These are phyloP conservation scores for Jamesozyma hellenica DNA, from an alignment of 805 yeast species.

Conservation along the genomic window DNA sequence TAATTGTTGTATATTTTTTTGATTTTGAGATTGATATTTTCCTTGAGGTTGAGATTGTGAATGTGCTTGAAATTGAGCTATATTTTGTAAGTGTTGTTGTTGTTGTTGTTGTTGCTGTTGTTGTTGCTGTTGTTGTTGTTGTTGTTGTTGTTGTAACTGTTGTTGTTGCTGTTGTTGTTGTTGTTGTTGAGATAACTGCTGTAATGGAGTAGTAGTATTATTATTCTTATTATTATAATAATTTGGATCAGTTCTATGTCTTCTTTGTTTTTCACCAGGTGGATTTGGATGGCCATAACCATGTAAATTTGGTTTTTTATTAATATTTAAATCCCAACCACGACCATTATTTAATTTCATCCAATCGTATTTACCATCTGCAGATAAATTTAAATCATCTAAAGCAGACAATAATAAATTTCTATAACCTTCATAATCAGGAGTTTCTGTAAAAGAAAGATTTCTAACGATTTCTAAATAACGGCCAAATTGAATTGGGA, in stretches of 20 bases:
- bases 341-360: slow-evolving; percentile 89
- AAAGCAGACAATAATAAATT: slow-evolving; percentile 69
- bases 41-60: background rate
- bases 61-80: background rate
- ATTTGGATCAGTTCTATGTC: slow-evolving; percentile 16
- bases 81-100: background rate
- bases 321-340: slow-evolving; percentile 88
- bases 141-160: slow-evolving; percentile 11
- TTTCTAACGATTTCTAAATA: slow-evolving; percentile 83
- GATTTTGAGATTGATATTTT: slow-evolving; percentile 4
- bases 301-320: slow-evolving; percentile 87
- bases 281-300: slow-evolving; percentile 96
- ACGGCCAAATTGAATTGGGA: slow-evolving; percentile 88
- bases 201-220: slow-evolving; percentile 10
- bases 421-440: slow-evolving; percentile 84
- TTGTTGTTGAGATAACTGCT: slow-evolving; percentile 10
- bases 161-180: slow-evolving; percentile 6
- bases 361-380: slow-evolving; percentile 96
- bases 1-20: slow-evolving; percentile 6
- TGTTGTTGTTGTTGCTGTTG: slow-evolving; percentile 15
- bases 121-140: slow-evolving; percentile 18
- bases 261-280: slow-evolving; percentile 38
- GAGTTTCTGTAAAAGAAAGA: slow-evolving; percentile 85
- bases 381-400: slow-evolving; percentile 55
- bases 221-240: slow-evolving; percentile 11